Evolutionary conservation across 169 alveolate species (phyloP), one percentile per base, ranked within the genome.

Genomic region (Cryptosporidium ryanae): DNA sequence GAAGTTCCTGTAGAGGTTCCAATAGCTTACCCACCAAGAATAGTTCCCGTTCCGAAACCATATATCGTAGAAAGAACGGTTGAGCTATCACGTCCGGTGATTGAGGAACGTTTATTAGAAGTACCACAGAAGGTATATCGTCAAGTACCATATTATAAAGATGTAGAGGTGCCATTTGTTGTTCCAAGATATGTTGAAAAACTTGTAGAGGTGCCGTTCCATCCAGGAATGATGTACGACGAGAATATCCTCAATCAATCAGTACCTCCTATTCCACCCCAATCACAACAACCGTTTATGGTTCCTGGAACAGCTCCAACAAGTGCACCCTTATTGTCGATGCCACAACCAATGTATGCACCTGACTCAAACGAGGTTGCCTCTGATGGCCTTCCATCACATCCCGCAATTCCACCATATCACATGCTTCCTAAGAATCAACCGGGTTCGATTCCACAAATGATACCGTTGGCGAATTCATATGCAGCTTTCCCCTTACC

Each of bases 1-100:
- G 96, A 93, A 81, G 96, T 93, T 27, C 96, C 96, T 3, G 95
- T 93, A 38, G 96, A 93, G 66, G 96, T 93, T 13, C 96, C 96
- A 23, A 92, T 94, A 67, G 90, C 92, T 17, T 93, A 93, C 66
- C 96, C 96, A n/a, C 96, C 96, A 7, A 93, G 93, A 84, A 93
- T 93, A 50, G 92, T 93, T 38, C 94, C 96, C 7, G 90, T 84
- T 27, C 94, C 94, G 8, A 93, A 91, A 82, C 91, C 92, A 23
- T 94, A 93, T 61, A 84, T 92, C 64, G 95, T 93, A 12, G 96
- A 93, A 65, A 82, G 96, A 52, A 91, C 91, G 17, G 96, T 93
- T 48, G 94, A 93, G 59, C 90, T 94, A 34, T 90, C 93, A 17
- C 92, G 91, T 54, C 96, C 96, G 21, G 94, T 76, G 1, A 61